Percentiles rank a stretch among this genome's conserved stretches.
These are phyloP conservation scores for Candida bentonensis DNA, from an alignment of 805 yeast genomes.

Conservation along the genomic window DNA sequence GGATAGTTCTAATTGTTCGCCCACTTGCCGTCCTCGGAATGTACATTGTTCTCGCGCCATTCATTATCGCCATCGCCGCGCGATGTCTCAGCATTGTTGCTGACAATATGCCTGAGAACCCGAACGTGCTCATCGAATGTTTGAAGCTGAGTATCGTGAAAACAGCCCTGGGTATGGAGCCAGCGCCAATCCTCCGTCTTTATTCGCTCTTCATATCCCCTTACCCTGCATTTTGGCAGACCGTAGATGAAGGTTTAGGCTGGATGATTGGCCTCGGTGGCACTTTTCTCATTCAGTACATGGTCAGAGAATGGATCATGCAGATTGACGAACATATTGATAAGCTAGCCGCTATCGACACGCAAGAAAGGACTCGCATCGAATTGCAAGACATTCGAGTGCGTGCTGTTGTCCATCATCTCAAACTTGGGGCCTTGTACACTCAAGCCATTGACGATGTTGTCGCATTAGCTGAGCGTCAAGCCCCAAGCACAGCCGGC, in stretches of 20 bases:
- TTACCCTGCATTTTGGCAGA: not conserved
- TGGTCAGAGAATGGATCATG: constrained; percentile 22
- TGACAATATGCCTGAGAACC: constrained; percentile 10
- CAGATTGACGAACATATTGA: constrained; percentile 17
- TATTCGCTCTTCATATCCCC: not conserved
- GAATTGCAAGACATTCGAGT: too few species aligned
- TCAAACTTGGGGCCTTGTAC: too few species aligned
- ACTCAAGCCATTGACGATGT: too few species aligned
- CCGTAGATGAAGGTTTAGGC: constrained; percentile 1
- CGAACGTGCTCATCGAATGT: not conserved
- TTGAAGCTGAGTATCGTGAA: not conserved
- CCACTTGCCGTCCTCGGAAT: constrained; percentile 9
- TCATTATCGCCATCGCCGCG: constrained; percentile 10
- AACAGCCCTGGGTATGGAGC: not conserved
- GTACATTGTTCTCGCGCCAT: constrained; percentile 18
- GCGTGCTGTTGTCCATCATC: too few species aligned
- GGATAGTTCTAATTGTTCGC: constrained; percentile 11
- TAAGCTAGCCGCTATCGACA: constrained; percentile 7
- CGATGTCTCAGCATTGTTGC: constrained; percentile 11
- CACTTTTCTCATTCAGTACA: constrained; percentile 27
- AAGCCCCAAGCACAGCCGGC: too few species aligned
- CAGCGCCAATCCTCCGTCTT: not conserved
- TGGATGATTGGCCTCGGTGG: not conserved
- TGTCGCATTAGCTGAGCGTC: too few species aligned
- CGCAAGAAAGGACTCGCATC: constrained; percentile 9